Evolutionary conservation across 2,329 filamentous ascomycete species (phyloP), one percentile per base, ranked within the genome.

Genomic region (Macrophomina pseudophaseolina): DNA sequence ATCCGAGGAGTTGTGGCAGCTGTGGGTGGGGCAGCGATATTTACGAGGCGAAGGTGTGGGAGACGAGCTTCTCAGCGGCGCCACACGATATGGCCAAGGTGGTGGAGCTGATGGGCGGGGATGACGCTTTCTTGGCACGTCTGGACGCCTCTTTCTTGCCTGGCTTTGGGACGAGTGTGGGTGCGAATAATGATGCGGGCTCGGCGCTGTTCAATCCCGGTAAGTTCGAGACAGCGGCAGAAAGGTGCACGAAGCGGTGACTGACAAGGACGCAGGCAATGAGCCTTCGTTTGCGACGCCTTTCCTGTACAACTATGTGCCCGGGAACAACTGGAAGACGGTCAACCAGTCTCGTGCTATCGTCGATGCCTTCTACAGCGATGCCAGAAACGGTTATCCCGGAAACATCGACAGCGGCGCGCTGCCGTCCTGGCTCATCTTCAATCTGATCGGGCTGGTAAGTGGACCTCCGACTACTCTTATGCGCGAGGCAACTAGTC

Each of bases 351-450:
- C 62, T 16, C 49, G 62, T 28, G 11, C 35, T 23, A 74, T 81
- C 5, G 78, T 80, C 0, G 78, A 80, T 28, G 72, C 78, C 48
- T 82, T 80, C 68, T 83, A 81, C 70, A 76, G 74, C 67, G 78
- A 79, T 58, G 71, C 70, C 0, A 73, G 72, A 0, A 76, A 77
- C 38, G 81, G 82, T 0, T 79, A 82, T 1, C 81, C 81, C 0
- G 82, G 81, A 0, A 83, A 83, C 63, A 81, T 76, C 8, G 81
- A 83, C 69, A 80, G 79, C 1, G 81, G 83, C 0, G 82, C 82
- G 1, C 72, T 85, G 69, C 82, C 84, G 51, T 82, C 80, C 52
- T 85, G 83, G 83, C 73, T 85, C 3, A 69, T 85, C 0, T 85
- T 81, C 80, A 79, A 84, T 66, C 80, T 85, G 73, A 69, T 85